Evolutionary conservation across 768 basidiomycete genomes (phyloP).

Genomic region (Pleurotus platypus): DNA sequence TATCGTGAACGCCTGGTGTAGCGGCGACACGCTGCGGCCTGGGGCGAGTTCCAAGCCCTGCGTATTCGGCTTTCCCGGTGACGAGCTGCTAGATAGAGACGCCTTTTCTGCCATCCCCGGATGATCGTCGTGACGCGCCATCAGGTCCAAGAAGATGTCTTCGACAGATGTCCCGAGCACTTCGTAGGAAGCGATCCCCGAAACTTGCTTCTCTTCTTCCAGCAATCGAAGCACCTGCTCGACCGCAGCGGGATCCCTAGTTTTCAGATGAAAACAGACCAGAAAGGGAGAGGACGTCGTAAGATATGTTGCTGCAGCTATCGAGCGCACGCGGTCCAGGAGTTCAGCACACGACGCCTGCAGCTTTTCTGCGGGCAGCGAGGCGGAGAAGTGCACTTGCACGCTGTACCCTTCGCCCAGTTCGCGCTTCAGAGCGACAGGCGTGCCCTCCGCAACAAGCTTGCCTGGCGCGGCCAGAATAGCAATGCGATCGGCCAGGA

Average conservation of each 20-base stretch:
- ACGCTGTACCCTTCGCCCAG: slow-evolving; percentile 73
- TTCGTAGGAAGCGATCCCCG: slow-evolving; percentile 53
- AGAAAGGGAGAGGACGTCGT: slow-evolving; percentile 40
- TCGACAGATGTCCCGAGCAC: slow-evolving; percentile 74
- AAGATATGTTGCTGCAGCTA: slow-evolving; percentile 43
- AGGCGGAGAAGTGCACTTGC: slow-evolving; percentile 41
- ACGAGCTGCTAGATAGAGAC: slow-evolving; percentile 10
- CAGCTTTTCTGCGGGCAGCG: slow-evolving; percentile 22
- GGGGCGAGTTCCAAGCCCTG: slow-evolving; percentile 38
- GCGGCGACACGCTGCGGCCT: slow-evolving; percentile 51
- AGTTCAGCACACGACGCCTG: slow-evolving; percentile 27
- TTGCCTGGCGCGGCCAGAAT: slow-evolving; percentile 75
- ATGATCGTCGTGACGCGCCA: slow-evolving; percentile 37
- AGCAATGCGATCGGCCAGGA: slow-evolving; percentile 73
- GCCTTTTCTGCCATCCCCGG: slow-evolving; percentile 9
- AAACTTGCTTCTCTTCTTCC: slow-evolving; percentile 35
- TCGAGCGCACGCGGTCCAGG: slow-evolving; percentile 34
- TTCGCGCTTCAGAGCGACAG: slow-evolving; percentile 67
- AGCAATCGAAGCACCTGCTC: slow-evolving; percentile 53
- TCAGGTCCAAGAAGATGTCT: slow-evolving; percentile 75
- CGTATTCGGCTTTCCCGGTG: slow-evolving; percentile 14
- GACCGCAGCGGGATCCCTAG: slow-evolving; percentile 53
- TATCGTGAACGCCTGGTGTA: slow-evolving; percentile 68
- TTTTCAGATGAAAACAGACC: slow-evolving; percentile 53
- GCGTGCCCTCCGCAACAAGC: slow-evolving; percentile 68